Percentiles rank a stretch among this genome's conserved stretches.
Conservation (phyloP, 345 rosid genomes). For the Citrus mangshanensis region DNA sequence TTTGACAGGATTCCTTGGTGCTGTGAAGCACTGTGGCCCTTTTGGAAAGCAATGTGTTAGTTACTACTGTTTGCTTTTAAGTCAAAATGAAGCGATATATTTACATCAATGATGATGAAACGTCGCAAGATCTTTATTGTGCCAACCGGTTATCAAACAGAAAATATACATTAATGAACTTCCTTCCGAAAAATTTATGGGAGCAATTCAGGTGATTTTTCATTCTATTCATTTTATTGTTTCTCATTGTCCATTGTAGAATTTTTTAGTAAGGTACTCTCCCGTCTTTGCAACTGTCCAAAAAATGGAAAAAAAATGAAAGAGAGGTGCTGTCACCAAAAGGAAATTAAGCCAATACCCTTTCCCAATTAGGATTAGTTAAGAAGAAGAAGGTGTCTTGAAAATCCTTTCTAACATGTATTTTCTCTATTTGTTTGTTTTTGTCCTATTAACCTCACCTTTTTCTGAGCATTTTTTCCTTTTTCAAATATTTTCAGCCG, state of each 20-base stretch:
- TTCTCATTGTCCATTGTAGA: neutral
- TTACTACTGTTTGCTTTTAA: slow-evolving; percentile 20
- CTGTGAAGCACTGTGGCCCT: slow-evolving; percentile 24
- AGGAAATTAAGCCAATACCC: neutral
- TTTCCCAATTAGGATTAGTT: neutral
- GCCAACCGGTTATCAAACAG: slow-evolving; percentile 89
- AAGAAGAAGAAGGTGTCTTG: neutral
- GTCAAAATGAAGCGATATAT: slow-evolving; percentile 80
- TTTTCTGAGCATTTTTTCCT: slow-evolving; percentile 7
- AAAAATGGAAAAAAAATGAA: neutral
- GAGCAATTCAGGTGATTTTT: slow-evolving; percentile 87
- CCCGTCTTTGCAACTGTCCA: neutral
- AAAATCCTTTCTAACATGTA: neutral
- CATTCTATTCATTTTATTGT: neutral
- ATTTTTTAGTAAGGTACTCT: neutral
- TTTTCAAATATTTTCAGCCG: slow-evolving; percentile 56
- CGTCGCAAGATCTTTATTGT: slow-evolving; percentile 64
- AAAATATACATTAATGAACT: slow-evolving; percentile 82
- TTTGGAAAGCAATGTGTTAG: slow-evolving; percentile 14
- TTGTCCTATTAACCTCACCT: neutral
- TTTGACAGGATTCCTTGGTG: neutral
- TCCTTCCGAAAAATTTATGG: slow-evolving; percentile 85
- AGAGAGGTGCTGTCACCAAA: neutral
- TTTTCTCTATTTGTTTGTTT: neutral
- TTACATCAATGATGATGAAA: slow-evolving; percentile 78